Percentiles rank a stretch among this genome's conserved stretches.
These are phyloP conservation scores for Caryopteris hybrid DNA, from an alignment of 305 asterid genomes.

Conservation along the genomic window DNA sequence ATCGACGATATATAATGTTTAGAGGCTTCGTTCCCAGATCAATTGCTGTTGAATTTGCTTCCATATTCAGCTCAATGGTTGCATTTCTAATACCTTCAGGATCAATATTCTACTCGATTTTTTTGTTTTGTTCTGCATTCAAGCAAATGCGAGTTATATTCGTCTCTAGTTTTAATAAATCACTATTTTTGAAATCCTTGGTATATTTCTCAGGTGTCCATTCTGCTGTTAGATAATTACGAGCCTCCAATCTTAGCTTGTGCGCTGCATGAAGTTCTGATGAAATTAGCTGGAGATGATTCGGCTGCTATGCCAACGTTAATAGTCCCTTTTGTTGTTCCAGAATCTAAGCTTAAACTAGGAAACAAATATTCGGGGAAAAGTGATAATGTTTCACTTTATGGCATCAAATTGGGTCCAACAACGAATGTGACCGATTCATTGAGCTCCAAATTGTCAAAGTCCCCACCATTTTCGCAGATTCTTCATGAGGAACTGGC, in stretches of 20 bases:
- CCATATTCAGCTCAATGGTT: neutral
- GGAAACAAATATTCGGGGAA: slow-evolving; percentile 34
- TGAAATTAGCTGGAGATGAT: slow-evolving; percentile 39
- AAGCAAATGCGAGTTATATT: too few species aligned
- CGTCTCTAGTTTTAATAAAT: neutral
- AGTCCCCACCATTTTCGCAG: slow-evolving; percentile 42
- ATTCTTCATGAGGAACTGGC: slow-evolving; percentile 62
- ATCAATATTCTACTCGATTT: neutral
- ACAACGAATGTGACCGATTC: slow-evolving; percentile 36
- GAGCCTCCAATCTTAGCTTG: slow-evolving; percentile 73
- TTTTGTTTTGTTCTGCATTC: neutral
- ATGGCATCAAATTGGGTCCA: slow-evolving; percentile 60
- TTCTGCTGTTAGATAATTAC: slow-evolving; percentile 53
- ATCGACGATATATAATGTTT: neutral
- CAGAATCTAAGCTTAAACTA: slow-evolving; percentile 56
- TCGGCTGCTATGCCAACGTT: slow-evolving; percentile 46
- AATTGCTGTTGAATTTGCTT: neutral
- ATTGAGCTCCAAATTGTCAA: slow-evolving; percentile 44
- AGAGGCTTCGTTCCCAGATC: neutral
- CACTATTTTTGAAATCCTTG: neutral
- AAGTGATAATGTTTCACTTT: slow-evolving; percentile 38
- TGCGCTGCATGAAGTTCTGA: slow-evolving; percentile 72
- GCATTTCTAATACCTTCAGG: neutral
- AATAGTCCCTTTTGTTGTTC: slow-evolving; percentile 55
- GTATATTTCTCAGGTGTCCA: slow-evolving; percentile 49